phyloP scores from a whole-genome alignment of 495 filamentous ascomycete genomes.

The Neurospora sublineolata region DNA sequence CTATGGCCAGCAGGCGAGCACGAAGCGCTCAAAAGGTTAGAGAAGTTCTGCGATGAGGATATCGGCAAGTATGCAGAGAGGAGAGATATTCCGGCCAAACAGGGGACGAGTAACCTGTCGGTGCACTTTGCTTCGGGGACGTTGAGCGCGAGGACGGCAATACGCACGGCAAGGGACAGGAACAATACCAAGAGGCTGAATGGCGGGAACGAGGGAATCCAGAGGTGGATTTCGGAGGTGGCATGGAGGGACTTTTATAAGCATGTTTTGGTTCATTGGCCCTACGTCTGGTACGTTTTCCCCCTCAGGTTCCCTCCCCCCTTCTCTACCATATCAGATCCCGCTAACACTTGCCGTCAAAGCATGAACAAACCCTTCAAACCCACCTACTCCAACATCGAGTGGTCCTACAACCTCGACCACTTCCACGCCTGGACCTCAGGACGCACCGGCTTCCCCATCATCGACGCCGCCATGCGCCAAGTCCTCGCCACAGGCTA shows the following conservation, averaged over 20 bases:
- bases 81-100: slow-evolving; percentile 48
- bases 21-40: slow-evolving; percentile 54
- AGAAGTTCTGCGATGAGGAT: slow-evolving; percentile 59
- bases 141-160: slow-evolving; percentile 63
- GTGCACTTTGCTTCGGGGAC: slow-evolving; percentile 71
- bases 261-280: slow-evolving; percentile 77
- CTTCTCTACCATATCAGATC: not conserved
- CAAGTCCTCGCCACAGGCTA: slow-evolving; percentile 60
- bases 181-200: slow-evolving; percentile 63
- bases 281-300: slow-evolving; percentile 62
- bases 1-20: slow-evolving; percentile 76
- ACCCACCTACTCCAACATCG: slow-evolving; percentile 68
- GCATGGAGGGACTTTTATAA: slow-evolving; percentile 93
- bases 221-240: slow-evolving; percentile 74
- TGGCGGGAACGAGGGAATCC: slow-evolving; percentile 54
- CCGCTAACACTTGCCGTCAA: not conserved
- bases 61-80: slow-evolving; percentile 47
- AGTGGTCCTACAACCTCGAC: slow-evolving; percentile 63
- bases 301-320: not conserved
- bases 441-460: slow-evolving; percentile 72
- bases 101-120: slow-evolving; percentile 60
- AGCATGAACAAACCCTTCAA: slow-evolving; percentile 96
- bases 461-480: slow-evolving; percentile 90
- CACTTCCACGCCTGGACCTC: slow-evolving; percentile 65
- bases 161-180: slow-evolving; percentile 50